Evolutionary conservation across 2,329 filamentous ascomycete genomes (phyloP).

Genomic region (Hypocrella siamensis): DNA sequence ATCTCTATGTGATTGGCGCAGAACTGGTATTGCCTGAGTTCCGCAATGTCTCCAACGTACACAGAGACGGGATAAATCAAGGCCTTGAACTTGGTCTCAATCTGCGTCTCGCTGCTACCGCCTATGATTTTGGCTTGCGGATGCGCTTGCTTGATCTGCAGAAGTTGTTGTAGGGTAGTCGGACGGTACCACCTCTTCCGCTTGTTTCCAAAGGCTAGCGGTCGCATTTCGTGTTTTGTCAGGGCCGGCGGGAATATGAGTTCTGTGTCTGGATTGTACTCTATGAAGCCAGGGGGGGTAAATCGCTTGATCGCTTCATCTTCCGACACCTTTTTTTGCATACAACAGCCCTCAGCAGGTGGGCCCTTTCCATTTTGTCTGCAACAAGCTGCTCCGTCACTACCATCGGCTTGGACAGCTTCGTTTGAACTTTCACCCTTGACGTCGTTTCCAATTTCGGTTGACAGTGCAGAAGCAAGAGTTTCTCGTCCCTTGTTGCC

Average conservation of each 20-base stretch:
- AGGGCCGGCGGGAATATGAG: conserved; percentile 85
- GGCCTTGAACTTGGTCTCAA: conserved; percentile 96
- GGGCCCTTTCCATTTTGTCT: conserved; percentile 45
- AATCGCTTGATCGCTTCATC: conserved; percentile 50
- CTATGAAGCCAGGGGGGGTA: conserved; percentile 79
- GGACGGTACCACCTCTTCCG: conserved; percentile 87
- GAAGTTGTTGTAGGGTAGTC: conserved; percentile 68
- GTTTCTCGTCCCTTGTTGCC: neutral
- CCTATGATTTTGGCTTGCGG: conserved; percentile 88
- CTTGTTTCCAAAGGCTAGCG: conserved; percentile 86
- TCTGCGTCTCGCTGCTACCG: conserved; percentile 92
- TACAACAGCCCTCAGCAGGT: conserved; percentile 46
- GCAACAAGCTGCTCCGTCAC: conserved; percentile 48
- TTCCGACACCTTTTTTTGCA: conserved; percentile 35
- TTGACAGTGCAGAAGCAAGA: too few species aligned
- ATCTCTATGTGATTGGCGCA: conserved; percentile 74
- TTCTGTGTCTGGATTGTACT: conserved; percentile 86
- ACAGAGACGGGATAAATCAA: conserved; percentile 82
- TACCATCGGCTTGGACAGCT: too few species aligned
- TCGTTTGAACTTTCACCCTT: too few species aligned
- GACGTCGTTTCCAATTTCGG: too few species aligned
- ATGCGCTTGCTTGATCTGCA: conserved; percentile 78
- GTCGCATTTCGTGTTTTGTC: conserved; percentile 66
- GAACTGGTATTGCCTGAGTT: conserved; percentile 69
- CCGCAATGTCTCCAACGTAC: conserved; percentile 83